Evolutionary conservation across 1,284 basidiomycete species (phyloP).

Genomic region (Polyporus tsugae): DNA sequence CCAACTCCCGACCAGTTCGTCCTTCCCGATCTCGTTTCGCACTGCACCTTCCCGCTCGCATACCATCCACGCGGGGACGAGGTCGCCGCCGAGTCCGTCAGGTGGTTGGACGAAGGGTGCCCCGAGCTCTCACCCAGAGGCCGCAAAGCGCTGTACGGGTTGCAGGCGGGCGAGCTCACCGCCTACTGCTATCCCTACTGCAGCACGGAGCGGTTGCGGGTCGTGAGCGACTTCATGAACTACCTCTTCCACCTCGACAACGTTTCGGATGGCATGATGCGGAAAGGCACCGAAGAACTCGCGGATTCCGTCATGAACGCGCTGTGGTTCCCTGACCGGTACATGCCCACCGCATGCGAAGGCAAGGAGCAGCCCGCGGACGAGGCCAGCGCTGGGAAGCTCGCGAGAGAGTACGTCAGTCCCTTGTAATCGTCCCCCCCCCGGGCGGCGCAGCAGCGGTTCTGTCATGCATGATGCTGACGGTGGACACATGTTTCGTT

Average conservation of each 20-base stretch:
- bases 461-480: neutral
- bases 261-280: constrained; percentile 48
- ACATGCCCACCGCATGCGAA: constrained; percentile 37
- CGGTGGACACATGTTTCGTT: constrained; percentile 3
- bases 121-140: constrained; percentile 50
- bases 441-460: neutral
- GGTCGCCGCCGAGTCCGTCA: constrained; percentile 61
- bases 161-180: constrained; percentile 73
- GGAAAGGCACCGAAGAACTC: constrained; percentile 42
- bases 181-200: constrained; percentile 69
- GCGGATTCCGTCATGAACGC: constrained; percentile 49
- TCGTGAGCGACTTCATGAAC: constrained; percentile 55
- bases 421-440: neutral
- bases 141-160: constrained; percentile 58
- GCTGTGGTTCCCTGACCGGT: constrained; percentile 45
- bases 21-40: constrained; percentile 70
- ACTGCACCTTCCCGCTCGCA: constrained; percentile 62
- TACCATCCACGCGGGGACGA: constrained; percentile 63
- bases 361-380: constrained; percentile 32
- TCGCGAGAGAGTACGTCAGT: constrained; percentile 44
- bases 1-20: constrained; percentile 47
- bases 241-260: constrained; percentile 51
- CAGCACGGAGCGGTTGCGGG: constrained; percentile 61
- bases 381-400: constrained; percentile 38
- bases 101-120: constrained; percentile 68